These are phyloP conservation scores for Vigna unguiculata DNA, from an alignment of 306 rosid species.

Conservation along the genomic window DNA sequence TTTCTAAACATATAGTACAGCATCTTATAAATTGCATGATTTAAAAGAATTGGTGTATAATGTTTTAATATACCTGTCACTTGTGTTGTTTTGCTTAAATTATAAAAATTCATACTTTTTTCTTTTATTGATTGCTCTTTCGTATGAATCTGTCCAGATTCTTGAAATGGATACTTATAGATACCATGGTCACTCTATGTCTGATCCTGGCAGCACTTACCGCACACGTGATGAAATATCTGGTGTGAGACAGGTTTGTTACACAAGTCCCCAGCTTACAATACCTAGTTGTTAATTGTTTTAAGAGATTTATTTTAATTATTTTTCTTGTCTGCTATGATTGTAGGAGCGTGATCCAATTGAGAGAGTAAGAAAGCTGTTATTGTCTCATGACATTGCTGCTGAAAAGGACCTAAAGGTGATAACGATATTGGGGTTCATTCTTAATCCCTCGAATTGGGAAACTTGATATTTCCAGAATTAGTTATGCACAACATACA, in stretches of 20 bases:
- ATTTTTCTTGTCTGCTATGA: slow-evolving; percentile 30
- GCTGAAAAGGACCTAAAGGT: slow-evolving; percentile 95
- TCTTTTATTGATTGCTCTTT: slow-evolving; percentile 33
- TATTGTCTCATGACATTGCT: slow-evolving; percentile 75
- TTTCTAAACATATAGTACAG: background rate
- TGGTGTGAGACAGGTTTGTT: slow-evolving; percentile 90
- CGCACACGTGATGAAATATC: slow-evolving; percentile 97
- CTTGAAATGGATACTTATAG: slow-evolving; percentile 99
- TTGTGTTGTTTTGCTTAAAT: slow-evolving; percentile 31
- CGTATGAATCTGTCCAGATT: slow-evolving; percentile 63
- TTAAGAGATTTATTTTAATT: slow-evolving; percentile 15
- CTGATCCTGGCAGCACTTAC: slow-evolving; percentile 99
- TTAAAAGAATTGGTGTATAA: background rate
- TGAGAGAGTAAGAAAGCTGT: slow-evolving; percentile 89
- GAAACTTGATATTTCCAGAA: background rate
- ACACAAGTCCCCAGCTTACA: slow-evolving; percentile 4
- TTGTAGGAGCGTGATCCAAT: slow-evolving; percentile 95
- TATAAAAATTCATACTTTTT: slow-evolving; percentile 17
- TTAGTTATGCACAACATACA: slow-evolving; percentile 1
- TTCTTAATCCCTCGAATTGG: slow-evolving; percentile 12
- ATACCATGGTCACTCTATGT: slow-evolving; percentile 99
- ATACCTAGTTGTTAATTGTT: background rate
- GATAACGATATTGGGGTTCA: slow-evolving; percentile 29
- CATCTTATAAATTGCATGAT: background rate
- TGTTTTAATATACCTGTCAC: slow-evolving; percentile 14